phyloP scores from a whole-genome alignment of 2,329 filamentous ascomycete genomes.

The Catunica adiposa region DNA sequence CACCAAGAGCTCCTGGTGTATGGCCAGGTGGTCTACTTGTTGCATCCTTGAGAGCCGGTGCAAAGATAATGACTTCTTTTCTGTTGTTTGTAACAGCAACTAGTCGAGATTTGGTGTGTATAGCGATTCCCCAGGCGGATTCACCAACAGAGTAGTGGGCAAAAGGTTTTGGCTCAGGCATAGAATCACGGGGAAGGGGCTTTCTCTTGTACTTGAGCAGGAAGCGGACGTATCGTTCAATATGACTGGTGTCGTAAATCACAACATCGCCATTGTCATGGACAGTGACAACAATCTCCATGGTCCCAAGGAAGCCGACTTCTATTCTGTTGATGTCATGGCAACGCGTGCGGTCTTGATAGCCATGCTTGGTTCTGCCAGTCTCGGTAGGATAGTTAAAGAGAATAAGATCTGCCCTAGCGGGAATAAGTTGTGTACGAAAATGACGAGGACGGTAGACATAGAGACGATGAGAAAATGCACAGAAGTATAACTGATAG shows the following conservation, averaged over 20 bases:
- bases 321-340: slow-evolving; percentile 56
- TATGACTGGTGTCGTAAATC: slow-evolving; percentile 46
- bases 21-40: background rate
- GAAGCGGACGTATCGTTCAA: slow-evolving; percentile 27
- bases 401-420: slow-evolving; percentile 34
- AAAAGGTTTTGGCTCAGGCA: slow-evolving; percentile 30
- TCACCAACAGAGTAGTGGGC: slow-evolving; percentile 33
- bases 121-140: slow-evolving; percentile 11
- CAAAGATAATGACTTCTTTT: slow-evolving; percentile 36
- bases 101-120: slow-evolving; percentile 10
- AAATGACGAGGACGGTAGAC: slow-evolving; percentile 35
- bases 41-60: slow-evolving; percentile 21
- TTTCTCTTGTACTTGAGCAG: slow-evolving; percentile 16
- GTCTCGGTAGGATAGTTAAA: slow-evolving; percentile 24
- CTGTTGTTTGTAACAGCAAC: slow-evolving; percentile 55
- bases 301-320: slow-evolving; percentile 48
- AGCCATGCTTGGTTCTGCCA: slow-evolving; percentile 27
- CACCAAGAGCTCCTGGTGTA: background rate
- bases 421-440: slow-evolving; percentile 31
- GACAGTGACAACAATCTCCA: slow-evolving; percentile 51
- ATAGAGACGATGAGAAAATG: slow-evolving; percentile 39
- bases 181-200: background rate
- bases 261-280: slow-evolving; percentile 64
- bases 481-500: slow-evolving; percentile 41
- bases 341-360: slow-evolving; percentile 32